Percentiles rank a stretch among this genome's conserved stretches.
Evolutionary conservation across 202 grass and related monocot species (phyloP).

Genomic region (Miscanthus sacchariflorus): DNA sequence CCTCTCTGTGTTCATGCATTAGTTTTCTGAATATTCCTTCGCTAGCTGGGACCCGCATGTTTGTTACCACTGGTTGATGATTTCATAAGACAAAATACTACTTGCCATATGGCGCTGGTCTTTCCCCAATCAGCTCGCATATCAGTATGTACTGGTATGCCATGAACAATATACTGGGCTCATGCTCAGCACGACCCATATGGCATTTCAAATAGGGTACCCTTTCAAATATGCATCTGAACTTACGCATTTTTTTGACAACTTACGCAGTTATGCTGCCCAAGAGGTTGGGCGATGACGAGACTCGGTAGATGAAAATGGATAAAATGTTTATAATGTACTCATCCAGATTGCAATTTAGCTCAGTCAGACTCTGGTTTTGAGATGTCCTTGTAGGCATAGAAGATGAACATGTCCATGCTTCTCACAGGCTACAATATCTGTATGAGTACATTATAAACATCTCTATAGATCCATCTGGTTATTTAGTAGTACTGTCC

Average conservation of each 20-base stretch:
- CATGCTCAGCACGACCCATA: neutral
- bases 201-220: neutral
- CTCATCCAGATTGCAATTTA: neutral
- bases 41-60: neutral
- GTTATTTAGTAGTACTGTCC: neutral
- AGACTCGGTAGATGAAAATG: neutral
- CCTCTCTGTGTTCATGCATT: neutral
- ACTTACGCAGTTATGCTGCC: neutral
- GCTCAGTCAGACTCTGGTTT: neutral
- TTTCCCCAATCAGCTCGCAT: neutral
- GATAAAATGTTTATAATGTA: neutral
- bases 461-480: neutral
- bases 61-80: neutral
- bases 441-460: neutral
- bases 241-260: neutral
- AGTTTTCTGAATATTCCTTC: neutral
- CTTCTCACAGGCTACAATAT: neutral
- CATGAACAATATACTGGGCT: neutral
- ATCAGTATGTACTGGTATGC: neutral
- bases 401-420: neutral
- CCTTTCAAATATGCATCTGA: neutral
- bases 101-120: neutral
- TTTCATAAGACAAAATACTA: neutral
- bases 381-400: neutral
- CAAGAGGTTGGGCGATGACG: neutral